Base-by-base conservation (phyloP, 495 filamentous ascomycete genomes). In the Corynascus novoguineensis region DNA sequence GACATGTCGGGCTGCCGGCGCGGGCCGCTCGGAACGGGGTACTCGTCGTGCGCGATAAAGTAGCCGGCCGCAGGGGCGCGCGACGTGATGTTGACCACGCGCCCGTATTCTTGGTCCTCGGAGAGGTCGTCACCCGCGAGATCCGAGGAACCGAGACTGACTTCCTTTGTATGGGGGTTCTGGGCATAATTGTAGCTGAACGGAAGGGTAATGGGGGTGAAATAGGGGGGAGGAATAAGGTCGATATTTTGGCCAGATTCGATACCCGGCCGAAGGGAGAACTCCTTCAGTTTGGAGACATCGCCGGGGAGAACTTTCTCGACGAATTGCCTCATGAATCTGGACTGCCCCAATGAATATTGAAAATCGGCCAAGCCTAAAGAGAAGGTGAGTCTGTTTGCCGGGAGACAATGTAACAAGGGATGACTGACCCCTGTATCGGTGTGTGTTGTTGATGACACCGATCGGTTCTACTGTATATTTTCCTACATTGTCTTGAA, bases 211-310 rank as follows among this genome's bases (percentile, higher is more conserved):
- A 80, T 78, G 52, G 82, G 79, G 32, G 83, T 85, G 67, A 93
- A 89, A 10, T 77, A 78, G 1, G 92, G 88, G 0, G 93, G 89
- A 15, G 89, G 89, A 28, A 92, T 81, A 49, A 96, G 79, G 60
- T 92, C 87, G 32, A 81, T 80, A 50, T 83, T 77, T 27, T 62
- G 67, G 5, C 72, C 74, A 22, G 73, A 65, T 17, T 86, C 84
- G 68, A 83, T 84, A 48, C 73, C 78, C 57, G 87, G 79, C 53
- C 85, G 71, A 34, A 96, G 70, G 48, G 84, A 77, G 70, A 91
- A 95, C n/a, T 84, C 66, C 53, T 86, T 87, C 57, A 97, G 73
- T 48, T 85, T 85, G 1, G 79, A 73, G 55, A 85, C 85, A 38
- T 88, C 76, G 50, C 85, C 83, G 9, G 83, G 76, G 0, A 89